phyloP scores from a whole-genome alignment of 1,139 yeast genomes.

The Dujonia santamariae region DNA sequence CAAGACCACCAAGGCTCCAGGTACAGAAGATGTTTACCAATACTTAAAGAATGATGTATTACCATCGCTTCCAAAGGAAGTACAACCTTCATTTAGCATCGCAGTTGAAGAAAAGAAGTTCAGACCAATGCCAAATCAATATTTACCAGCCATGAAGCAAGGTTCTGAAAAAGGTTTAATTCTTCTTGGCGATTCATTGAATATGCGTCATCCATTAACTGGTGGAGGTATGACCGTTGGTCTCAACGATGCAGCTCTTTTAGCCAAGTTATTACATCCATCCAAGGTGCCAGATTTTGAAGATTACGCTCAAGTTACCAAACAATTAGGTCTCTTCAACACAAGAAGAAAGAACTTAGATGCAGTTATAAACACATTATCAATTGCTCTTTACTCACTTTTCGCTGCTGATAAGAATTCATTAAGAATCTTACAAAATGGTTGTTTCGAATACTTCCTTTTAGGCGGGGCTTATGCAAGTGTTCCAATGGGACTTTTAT shows the following conservation, averaged over 20 bases:
- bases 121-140: constrained; percentile 93
- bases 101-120: constrained; percentile 47
- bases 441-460: constrained; percentile 84
- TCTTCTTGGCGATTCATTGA: constrained; percentile 88
- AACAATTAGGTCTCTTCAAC: constrained; percentile 65
- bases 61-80: constrained; percentile 63
- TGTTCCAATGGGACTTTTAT: constrained; percentile 79
- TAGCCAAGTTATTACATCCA: constrained; percentile 60
- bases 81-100: constrained; percentile 62
- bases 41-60: constrained; percentile 62
- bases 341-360: constrained; percentile 73
- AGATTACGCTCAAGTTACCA: constrained; percentile 53
- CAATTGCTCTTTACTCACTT: constrained; percentile 83
- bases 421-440: constrained; percentile 70
- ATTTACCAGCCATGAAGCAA: constrained; percentile 68
- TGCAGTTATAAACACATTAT: constrained; percentile 83
- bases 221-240: constrained; percentile 99
- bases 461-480: constrained; percentile 78
- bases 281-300: constrained; percentile 53
- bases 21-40: constrained; percentile 53
- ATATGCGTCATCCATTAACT: constrained; percentile 97
- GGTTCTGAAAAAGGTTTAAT: constrained; percentile 73
- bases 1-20: constrained; percentile 70
- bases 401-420: constrained; percentile 82
- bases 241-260: constrained; percentile 74